Base-by-base conservation (phyloP, 768 basidiomycete species). In the Leccinum fibrillosum region DNA sequence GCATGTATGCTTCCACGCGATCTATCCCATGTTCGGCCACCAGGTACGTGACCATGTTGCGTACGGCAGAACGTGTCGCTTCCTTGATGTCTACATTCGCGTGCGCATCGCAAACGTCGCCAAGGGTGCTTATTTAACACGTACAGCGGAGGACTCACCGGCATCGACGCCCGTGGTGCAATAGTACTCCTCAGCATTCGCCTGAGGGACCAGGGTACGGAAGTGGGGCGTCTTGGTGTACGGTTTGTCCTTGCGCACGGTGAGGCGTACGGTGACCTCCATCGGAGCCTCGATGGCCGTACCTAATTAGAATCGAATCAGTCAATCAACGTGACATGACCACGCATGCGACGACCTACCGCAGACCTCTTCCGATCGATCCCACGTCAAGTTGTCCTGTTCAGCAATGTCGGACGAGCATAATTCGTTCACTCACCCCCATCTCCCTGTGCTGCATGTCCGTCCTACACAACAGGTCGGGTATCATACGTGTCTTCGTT, bases 281-380 rank as follows among this genome's bases (percentile, higher is more conserved):
- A 86, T 84, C 2, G 84, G 79, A 6, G 85, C 85, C 65, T 86
- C 85, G 50, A 86, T 85, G 2, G 85, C 85, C 7, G 82, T 82
- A 25, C 85, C 85, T 83, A 23, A 21, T 12, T 21, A 5, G 15
- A 9, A 23, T 34, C 8, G 25, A 7, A 11, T 10, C 17, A 9
- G 32, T 50, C 44, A 30, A 35, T 30, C 35, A 4, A 42, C 53
- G 35, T 7, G n/a, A 42, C 11, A 42, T 11, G 25, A 15, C n/a
- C 23, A 30, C 25, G 5, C 28, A 25, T 48, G 3, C 44, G 15
- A 48, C 30, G 15, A 69, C 80, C 37, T 66, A 84, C 84, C 83
- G 60, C 82, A 85, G 45, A 85, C 82, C 76, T 86, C 84, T 86
- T 52, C 35, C 49, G 35, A 44, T 26, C 15, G 21, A 23, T 13